phyloP scores from a whole-genome alignment of 2,329 filamentous ascomycete species.

The Pezicula carpinea region DNA sequence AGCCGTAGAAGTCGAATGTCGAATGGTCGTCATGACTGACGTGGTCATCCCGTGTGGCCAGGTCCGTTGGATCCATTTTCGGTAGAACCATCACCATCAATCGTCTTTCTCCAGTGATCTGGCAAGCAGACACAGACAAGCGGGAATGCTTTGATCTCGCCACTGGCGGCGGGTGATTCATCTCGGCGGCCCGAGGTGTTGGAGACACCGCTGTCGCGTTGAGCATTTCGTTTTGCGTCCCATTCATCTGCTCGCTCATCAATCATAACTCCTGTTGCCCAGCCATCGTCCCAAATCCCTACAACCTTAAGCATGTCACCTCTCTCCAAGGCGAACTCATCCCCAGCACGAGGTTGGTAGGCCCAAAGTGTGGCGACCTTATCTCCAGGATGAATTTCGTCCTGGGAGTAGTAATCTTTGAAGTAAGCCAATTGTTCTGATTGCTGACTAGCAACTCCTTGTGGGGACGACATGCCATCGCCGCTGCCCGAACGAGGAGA shows the following conservation, averaged over 20 bases:
- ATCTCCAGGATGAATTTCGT: slow-evolving; percentile 90
- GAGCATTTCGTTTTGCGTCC: slow-evolving; percentile 69
- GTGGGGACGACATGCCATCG: slow-evolving; percentile 76
- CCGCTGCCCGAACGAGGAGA: slow-evolving; percentile 67
- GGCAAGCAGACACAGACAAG: slow-evolving; percentile 93
- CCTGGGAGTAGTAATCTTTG: slow-evolving; percentile 97
- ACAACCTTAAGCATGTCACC: slow-evolving; percentile 98
- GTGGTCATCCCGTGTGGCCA: slow-evolving; percentile 11
- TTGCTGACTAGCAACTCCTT: slow-evolving; percentile 78
- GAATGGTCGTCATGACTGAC: slow-evolving; percentile 7
- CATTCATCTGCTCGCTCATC: slow-evolving; percentile 84
- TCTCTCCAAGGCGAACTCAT: slow-evolving; percentile 89
- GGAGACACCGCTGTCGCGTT: slow-evolving; percentile 91
- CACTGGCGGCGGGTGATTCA: slow-evolving; percentile 60
- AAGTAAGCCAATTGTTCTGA: slow-evolving; percentile 95
- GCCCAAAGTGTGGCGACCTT: slow-evolving; percentile 92
- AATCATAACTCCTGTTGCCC: slow-evolving; percentile 88
- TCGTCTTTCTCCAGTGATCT: slow-evolving; percentile 94
- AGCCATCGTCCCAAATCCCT: slow-evolving; percentile 98
- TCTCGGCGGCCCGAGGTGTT: slow-evolving; percentile 64
- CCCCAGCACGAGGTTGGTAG: slow-evolving; percentile 87
- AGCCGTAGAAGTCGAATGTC: slow-evolving; percentile 19
- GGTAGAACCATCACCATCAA: slow-evolving; percentile 78
- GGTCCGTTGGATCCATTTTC: slow-evolving; percentile 52
- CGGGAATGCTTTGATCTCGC: slow-evolving; percentile 96